These are phyloP conservation scores for Pichia kluyveri DNA, from an alignment of 805 yeast species.

Conservation along the genomic window DNA sequence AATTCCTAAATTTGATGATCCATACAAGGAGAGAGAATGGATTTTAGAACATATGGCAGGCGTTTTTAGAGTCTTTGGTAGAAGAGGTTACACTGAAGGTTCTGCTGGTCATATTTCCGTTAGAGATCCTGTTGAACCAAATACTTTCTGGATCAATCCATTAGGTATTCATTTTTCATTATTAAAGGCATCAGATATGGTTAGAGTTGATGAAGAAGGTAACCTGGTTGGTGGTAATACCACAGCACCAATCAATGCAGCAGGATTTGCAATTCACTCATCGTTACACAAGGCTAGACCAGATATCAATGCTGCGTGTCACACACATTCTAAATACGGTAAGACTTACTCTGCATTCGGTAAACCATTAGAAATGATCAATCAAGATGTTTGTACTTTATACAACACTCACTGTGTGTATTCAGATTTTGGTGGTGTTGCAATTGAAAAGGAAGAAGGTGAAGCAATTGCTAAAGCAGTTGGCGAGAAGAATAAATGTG, in stretches of 20 bases:
- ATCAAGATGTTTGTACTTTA: conserved; percentile 67
- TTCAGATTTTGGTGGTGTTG: conserved; percentile 70
- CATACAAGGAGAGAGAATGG: conserved; percentile 43
- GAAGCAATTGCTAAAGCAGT: conserved; percentile 48
- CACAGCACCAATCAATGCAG: conserved; percentile 43
- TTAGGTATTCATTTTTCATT: conserved; percentile 66
- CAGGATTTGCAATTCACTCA: conserved; percentile 65
- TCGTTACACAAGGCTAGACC: conserved; percentile 61
- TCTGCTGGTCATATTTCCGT: conserved; percentile 81
- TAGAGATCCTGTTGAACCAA: conserved; percentile 74
- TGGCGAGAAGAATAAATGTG: conserved; percentile 46
- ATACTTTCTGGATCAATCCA: conserved; percentile 86
- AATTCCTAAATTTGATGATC: conserved; percentile 44
- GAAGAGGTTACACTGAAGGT: conserved; percentile 70
- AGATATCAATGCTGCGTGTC: conserved; percentile 65
- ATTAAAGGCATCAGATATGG: conserved; percentile 53
- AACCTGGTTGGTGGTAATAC: conserved; percentile 51
- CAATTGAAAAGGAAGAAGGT: conserved; percentile 59
- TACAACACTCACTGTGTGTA: conserved; percentile 62
- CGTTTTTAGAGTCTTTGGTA: conserved; percentile 75
- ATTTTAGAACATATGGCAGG: conserved; percentile 71
- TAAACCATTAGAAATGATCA: conserved; percentile 63
- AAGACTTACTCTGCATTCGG: conserved; percentile 61
- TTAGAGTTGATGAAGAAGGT: conserved; percentile 54
- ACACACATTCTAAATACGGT: conserved; percentile 58